Evolutionary conservation across 1,139 yeast species (phyloP), one percentile per base, ranked within the genome.

Genomic region (Candida tetrigidarum): DNA sequence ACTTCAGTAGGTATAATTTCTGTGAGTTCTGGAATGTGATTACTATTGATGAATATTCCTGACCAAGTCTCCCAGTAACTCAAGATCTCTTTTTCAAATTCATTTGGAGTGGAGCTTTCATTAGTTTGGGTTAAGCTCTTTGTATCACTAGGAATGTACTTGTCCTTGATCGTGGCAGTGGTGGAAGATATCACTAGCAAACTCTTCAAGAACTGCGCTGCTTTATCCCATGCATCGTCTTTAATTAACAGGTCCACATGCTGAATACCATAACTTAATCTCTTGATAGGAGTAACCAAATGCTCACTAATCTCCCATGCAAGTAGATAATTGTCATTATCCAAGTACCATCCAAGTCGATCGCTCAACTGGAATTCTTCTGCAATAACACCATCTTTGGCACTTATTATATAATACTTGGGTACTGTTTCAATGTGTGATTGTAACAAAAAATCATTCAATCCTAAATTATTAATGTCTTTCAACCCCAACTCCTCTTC

Each of bases 371-470:
- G 84, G 22, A 86, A 72, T 52, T 86, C 91, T 53, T 83, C 79
- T 0, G 92, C 92, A 11, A 83, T 70, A 2, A 93, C 87, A 1
- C 86, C 92, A 65, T 91, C 98, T 43, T 81, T 81, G 0, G 97
- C 90, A 60, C 95, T 83, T 6, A 92, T 73, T 16, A 93, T 73
- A 53, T 76, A 86, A 67, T 86, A 89, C 35, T 73, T 68, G 0
- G 78, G 69, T 1, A 54, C 54, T 2, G 46, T 43, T 1, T 67
- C 72, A 14, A 75, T 67, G 58, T 76, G 76, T 41, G 76, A 77
- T 0, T 82, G 79, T 40, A 92, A 64, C 50, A 80, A 83, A 57
- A 86, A 88, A 59, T 93, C 98, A 61, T 92, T 92, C 22, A 88
- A 71, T 0, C 96, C 93, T 28, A 90, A 66, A 20, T 76, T 72